Evolutionary conservation across 1,139 yeast genomes (phyloP), one percentile per base, ranked within the genome.

Genomic region (Pichia sp.): DNA sequence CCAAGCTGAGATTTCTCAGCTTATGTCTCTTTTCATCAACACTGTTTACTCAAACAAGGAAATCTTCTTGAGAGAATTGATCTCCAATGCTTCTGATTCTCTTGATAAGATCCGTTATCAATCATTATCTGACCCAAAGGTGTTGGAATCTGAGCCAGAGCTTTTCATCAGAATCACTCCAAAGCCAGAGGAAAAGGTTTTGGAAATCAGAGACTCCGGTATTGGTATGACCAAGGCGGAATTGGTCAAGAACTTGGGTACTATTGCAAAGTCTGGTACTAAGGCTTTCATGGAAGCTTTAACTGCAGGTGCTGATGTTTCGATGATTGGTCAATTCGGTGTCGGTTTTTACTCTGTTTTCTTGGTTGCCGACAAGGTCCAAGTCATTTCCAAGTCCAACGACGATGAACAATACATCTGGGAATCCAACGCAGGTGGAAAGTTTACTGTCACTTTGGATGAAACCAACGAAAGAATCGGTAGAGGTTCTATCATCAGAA

Each of bases 291-390:
- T 95, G 99, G 99, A 95, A 79, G 99, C 99, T 65, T 83, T 93
- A 66, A 86, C 96, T 65, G 97, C 97, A 64, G 99, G 99, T 79
- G 99, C 99, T 63, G 99, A 95, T 76, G 97, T 95, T 64, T 90
- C 98, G 64, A 95, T 95, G 99, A 95, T 95, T 79, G 99, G 99
- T 83, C 99, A 95, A 80, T 95, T 95, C 81, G 99, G 99, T 90
- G 99, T 95, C 69, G 99, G 99, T 84, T 95, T 95, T 92, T 95
- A 95, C 87, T 93, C 99, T 57, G 82, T 93, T 67, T 95, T 95
- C 89, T 85, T 95, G 80, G 99, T 95, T 72, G 99, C 99, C 70
- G 99, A 95, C 80, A 90, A 85, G 70, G 99, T 95, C 63, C 97
- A 93, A 80, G 99, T 95, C 67, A 90, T 95, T 73, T 89, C 99